Base-by-base conservation (phyloP, 2,329 filamentous ascomycete species). In the Phoma herbarum region DNA sequence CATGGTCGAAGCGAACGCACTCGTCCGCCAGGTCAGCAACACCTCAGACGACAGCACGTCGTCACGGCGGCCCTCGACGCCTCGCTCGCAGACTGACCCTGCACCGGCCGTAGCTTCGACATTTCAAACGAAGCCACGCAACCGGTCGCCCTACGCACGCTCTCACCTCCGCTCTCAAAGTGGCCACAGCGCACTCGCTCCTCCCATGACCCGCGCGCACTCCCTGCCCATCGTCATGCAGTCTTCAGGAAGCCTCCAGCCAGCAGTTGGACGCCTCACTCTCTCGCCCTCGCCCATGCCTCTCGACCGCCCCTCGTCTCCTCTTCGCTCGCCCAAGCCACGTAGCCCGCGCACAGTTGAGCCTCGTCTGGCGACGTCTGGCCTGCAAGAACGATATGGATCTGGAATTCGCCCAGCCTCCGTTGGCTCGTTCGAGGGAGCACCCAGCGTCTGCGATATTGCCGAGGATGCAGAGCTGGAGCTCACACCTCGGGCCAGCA, bases 401-500 rank as follows among this genome's bases (percentile, higher is more conserved):
- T 61, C 63, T 16, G 65, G 59, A 28, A 65, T 68, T 2, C 68
- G 68, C 22, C 77, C 79, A 42, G 61, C 61, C 12, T 71, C 68
- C 12, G 62, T 64, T 28, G 67, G 68, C 41, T 69, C 68, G 6
- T 71, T 69, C 23, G 68, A 69, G 11, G 71, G 73, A 26, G 71
- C 73, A 6, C 75, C 77, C 25, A 76, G 74, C 59, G 71, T 77
- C 52, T 76, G 74, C 61, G 75, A 75, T 54, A 83, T 83, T 47
- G 80, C 81, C 25, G 81, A 83, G 66, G 81, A 83, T 66, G 79
- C 77, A 43, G 81, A 83, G 68, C 68, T 83, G 41, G 76, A 82
- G 61, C 70, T 83, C 51, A 79, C 77, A 2, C 80, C 80, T 11
- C 75, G 77, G 23, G 62, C 67, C 9, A 69, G 63, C 35, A 62